Evolutionary conservation across 73 alveolate genomes (phyloP).

Genomic region (Blepharisma stoltei): DNA sequence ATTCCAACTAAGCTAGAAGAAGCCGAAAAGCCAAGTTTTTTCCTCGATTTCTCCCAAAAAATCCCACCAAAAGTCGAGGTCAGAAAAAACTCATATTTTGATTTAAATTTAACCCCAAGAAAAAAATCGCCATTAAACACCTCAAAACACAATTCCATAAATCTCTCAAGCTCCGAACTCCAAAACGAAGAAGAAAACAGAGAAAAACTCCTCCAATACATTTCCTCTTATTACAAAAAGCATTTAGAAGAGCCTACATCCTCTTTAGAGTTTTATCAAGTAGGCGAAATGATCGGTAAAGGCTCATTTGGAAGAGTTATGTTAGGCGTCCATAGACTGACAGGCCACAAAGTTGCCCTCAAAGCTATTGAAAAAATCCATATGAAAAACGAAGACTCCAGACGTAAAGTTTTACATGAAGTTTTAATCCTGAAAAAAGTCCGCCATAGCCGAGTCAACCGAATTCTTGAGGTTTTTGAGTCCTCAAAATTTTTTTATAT

Average conservation of each 20-base stretch:
- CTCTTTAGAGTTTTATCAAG: conserved; percentile 50
- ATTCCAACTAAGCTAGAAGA: background rate
- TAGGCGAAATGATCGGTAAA: conserved; percentile 80
- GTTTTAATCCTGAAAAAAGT: conserved; percentile 71
- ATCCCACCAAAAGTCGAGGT: background rate
- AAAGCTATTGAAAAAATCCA: conserved; percentile 66
- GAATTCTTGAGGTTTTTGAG: conserved; percentile 87
- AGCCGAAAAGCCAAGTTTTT: background rate
- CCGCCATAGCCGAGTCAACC: conserved; percentile 54
- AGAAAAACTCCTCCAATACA: background rate
- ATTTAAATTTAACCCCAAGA: background rate
- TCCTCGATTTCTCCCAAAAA: background rate
- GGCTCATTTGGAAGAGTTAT: conserved; percentile 98
- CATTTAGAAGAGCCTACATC: background rate
- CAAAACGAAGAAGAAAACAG: background rate
- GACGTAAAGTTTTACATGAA: conserved; percentile 86
- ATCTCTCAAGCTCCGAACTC: background rate
- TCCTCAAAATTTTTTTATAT: conserved; percentile 82
- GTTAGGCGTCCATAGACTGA: conserved; percentile 83
- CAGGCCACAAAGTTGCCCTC: conserved; percentile 93
- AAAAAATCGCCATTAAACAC: background rate
- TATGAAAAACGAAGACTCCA: conserved; percentile 53
- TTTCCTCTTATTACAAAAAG: background rate
- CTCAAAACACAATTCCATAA: background rate
- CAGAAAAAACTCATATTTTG: background rate